Percentiles rank a stretch among this genome's conserved stretches.
These are phyloP conservation scores for Onygena corvina DNA, from an alignment of 2,329 filamentous ascomycete genomes.

Conservation along the genomic window DNA sequence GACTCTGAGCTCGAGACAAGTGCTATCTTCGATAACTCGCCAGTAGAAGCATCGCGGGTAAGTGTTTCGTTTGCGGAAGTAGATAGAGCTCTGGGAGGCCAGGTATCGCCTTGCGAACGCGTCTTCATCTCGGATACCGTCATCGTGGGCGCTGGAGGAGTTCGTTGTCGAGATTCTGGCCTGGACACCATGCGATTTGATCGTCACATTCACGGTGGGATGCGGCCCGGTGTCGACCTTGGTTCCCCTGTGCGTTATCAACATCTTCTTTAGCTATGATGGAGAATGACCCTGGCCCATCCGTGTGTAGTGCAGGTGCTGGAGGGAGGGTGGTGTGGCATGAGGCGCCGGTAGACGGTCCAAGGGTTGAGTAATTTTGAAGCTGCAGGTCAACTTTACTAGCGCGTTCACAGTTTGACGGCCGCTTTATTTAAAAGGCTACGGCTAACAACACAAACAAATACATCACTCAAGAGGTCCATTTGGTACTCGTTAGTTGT, in stretches of 20 bases:
- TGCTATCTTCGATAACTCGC: slow-evolving; percentile 72
- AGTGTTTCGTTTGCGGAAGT: slow-evolving; percentile 63
- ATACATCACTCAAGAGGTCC: too few relatives aligned
- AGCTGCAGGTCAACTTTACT: not conserved
- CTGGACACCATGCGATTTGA: slow-evolving; percentile 36
- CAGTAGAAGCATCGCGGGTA: slow-evolving; percentile 81
- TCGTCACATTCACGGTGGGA: slow-evolving; percentile 58
- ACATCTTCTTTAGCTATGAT: slow-evolving; percentile 42
- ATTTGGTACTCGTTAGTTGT: not conserved
- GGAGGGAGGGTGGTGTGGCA: slow-evolving; percentile 1
- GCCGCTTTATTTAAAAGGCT: not conserved
- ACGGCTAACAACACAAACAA: not conserved
- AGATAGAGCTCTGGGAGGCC: slow-evolving; percentile 68
- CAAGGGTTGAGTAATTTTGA: not conserved
- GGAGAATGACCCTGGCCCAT: not conserved
- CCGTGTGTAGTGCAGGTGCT: not conserved
- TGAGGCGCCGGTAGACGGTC: not conserved
- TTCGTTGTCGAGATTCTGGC: slow-evolving; percentile 37
- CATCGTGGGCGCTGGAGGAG: slow-evolving; percentile 29
- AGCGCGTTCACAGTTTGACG: slow-evolving; percentile 1
- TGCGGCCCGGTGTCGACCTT: slow-evolving; percentile 67
- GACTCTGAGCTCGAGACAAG: slow-evolving; percentile 67
- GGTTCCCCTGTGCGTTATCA: slow-evolving; percentile 72
- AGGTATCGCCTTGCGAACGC: slow-evolving; percentile 61
- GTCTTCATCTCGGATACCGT: slow-evolving; percentile 47